Evolutionary conservation across 2,329 filamentous ascomycete genomes (phyloP), one percentile per base, ranked within the genome.

Genomic region (Passalora sequoiae): DNA sequence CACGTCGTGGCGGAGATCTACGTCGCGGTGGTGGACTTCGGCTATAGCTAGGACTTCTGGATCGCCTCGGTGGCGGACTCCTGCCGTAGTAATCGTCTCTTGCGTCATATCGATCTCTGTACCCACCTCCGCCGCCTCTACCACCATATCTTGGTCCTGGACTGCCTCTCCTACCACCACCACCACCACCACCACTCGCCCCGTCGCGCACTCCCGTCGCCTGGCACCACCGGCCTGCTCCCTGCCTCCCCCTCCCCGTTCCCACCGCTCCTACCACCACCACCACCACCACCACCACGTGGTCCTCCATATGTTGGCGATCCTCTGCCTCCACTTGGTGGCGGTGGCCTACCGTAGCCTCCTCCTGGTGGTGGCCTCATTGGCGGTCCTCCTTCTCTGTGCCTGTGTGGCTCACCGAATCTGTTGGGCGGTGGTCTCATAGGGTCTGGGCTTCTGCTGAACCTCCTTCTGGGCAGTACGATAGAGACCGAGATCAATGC

Each of bases 401-500:
- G 59, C 10, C 63, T 49, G 38, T 60, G 54, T 19, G 63, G 70
- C 32, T 71, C 69, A 24, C 69, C 69, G 50, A 62, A 68, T 35
- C 54, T 58, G 52, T 60, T 77, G 66, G 46, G 80, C 71, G 60
- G 79, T 72, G 55, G 80, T 38, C 83, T 77, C 39, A 84, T 80
- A 4, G 77, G 77, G 1, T 87, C 87, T 12, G 89, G 89, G 33
- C 84, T 80, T 13, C 80, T 81, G 5, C 86, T 89, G 59, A 95
- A 86, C 56, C 88, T 87, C 58, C 85, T 81, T 38, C 85, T 80
- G 0, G 88, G 88, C 25, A 94, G 73, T 19, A 95, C 87, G 54
- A 96, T 92, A 32, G 86, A 92, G 37, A 96, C 89, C 59, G 84
- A 84, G 60, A 96, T 82, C 28, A 81, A 74, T 16, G 83, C 80